Conservation (phyloP, 2,329 filamentous ascomycete species). For the Diaporthe humulicola region DNA sequence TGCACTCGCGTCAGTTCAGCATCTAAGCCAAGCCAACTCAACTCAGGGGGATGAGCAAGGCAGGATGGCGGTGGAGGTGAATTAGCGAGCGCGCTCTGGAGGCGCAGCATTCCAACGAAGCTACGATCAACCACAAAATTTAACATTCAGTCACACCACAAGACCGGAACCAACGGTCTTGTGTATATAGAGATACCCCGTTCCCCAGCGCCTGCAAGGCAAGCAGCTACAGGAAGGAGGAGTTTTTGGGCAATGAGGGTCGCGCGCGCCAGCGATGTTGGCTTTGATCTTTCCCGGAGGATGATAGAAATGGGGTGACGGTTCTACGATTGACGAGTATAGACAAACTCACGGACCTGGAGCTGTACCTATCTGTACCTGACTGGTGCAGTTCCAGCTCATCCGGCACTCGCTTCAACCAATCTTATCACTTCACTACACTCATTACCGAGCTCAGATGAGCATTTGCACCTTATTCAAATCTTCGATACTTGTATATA, state of each 20-base stretch:
- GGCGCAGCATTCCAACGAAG: slow-evolving; percentile 40
- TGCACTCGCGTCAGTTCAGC: slow-evolving; percentile 22
- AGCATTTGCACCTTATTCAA: slow-evolving; percentile 8
- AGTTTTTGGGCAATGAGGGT: slow-evolving; percentile 31
- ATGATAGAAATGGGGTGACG: slow-evolving; percentile 19
- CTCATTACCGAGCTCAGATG: slow-evolving; percentile 28
- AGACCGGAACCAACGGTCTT: not conserved
- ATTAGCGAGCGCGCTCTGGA: slow-evolving; percentile 40
- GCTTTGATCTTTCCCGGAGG: slow-evolving; percentile 1
- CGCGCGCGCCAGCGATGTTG: slow-evolving; percentile 5
- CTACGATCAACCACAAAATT: slow-evolving; percentile 35
- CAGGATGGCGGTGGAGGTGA: slow-evolving; percentile 20
- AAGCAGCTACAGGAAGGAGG: slow-evolving; percentile 33
- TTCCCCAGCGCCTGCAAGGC: slow-evolving; percentile 32
- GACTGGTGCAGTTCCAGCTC: not conserved
- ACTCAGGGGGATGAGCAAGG: not conserved
- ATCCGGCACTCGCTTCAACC: slow-evolving; percentile 30
- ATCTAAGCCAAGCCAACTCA: not conserved
- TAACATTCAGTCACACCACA: slow-evolving; percentile 32
- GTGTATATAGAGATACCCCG: slow-evolving; percentile 36
- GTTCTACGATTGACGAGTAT: slow-evolving; percentile 37
- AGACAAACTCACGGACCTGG: slow-evolving; percentile 34
- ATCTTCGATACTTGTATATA: slow-evolving; percentile 36
- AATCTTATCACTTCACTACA: slow-evolving; percentile 36
- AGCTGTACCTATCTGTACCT: not conserved